These are phyloP conservation scores for Haplosporangium sp. DNA, from an alignment of 371 early-diverging fungal species.

Conservation along the genomic window DNA sequence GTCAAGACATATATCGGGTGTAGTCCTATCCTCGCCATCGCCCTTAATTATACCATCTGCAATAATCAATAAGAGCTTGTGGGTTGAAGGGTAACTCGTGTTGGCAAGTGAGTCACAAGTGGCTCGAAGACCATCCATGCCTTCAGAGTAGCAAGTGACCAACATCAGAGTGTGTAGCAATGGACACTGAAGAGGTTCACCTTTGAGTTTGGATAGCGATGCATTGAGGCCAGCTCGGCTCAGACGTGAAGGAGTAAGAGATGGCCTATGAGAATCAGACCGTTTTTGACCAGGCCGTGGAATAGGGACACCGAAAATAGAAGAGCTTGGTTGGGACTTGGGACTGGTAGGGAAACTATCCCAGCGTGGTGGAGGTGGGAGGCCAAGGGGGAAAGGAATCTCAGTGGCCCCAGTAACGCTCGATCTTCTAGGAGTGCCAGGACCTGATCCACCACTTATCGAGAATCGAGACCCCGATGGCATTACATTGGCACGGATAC, in stretches of 20 bases:
- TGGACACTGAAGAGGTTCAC: constrained; percentile 38
- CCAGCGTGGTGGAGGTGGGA: constrained; percentile 51
- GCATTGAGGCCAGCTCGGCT: constrained; percentile 41
- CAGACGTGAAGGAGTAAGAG: constrained; percentile 21
- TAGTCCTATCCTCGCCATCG: constrained; percentile 79
- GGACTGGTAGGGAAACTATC: constrained; percentile 35
- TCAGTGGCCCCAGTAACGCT: constrained; percentile 42
- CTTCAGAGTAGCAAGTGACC: constrained; percentile 93
- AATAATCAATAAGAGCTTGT: constrained; percentile 90
- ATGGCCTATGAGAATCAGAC: constrained; percentile 15
- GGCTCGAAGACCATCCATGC: constrained; percentile 83
- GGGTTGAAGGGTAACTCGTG: constrained; percentile 85
- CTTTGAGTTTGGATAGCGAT: constrained; percentile 39
- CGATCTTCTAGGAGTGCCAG: constrained; percentile 35
- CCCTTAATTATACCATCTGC: constrained; percentile 92
- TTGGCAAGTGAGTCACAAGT: constrained; percentile 92
- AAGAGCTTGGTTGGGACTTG: constrained; percentile 21
- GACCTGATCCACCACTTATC: constrained; percentile 15
- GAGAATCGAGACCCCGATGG: constrained; percentile 29
- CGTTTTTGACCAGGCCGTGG: constrained; percentile 37
- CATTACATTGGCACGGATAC: constrained; percentile 52
- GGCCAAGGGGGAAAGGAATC: constrained; percentile 53
- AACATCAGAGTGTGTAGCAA: constrained; percentile 52
- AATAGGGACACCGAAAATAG: constrained; percentile 32
- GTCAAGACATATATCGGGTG: constrained; percentile 80